Base-by-base conservation (phyloP, 768 basidiomycete species). In the Strobilomyces confusus region DNA sequence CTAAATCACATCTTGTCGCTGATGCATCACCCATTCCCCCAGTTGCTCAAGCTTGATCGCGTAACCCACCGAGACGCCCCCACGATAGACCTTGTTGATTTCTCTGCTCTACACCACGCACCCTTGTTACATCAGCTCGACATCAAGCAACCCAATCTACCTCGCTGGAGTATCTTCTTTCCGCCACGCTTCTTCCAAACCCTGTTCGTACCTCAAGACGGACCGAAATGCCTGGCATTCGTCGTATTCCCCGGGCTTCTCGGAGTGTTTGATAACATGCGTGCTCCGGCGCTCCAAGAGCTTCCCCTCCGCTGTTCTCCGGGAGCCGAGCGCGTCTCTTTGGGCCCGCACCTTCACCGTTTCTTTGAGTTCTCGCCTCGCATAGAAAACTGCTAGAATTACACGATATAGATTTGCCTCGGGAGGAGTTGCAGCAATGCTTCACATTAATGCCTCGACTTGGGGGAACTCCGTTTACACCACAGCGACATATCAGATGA, bases 401-500 rank as follows among this genome's bases (percentile, higher is more conserved):
- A 48, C 72, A 78, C 54, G 78, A 82, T 64, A 60, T 81, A 57
- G 73, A 77, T 58, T 62, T 81, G 30, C 55, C 74, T 36, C 66
- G 69, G 22, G 63, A 66, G 20, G 67, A 72, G 14, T 78, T 78
- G 56, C 60, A 62, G 34, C 61, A 57, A 17, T 70, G 68, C 54
- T 72, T 77, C 60, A 51, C 53, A 17, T 52, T 66, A 20, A 65
- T 82, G 17, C 72, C 75, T 12, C 54, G 57, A 17, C n/a, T 62
- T 85, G 40, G 70, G 74, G 57, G 75, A 78, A 49, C 69, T 85
- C 17, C 75, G 76, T 49, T 68, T 84, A 36, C 82, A 83, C 61
- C 80, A 82, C 58, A 79, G 78, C 52, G 81, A 82, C 42, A 77
- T 86, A 53, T 66, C 78, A 29, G 78, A 82, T 60, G 63, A 67